Conservation (phyloP, 306 rosid species). For the Prunus mume region DNA sequence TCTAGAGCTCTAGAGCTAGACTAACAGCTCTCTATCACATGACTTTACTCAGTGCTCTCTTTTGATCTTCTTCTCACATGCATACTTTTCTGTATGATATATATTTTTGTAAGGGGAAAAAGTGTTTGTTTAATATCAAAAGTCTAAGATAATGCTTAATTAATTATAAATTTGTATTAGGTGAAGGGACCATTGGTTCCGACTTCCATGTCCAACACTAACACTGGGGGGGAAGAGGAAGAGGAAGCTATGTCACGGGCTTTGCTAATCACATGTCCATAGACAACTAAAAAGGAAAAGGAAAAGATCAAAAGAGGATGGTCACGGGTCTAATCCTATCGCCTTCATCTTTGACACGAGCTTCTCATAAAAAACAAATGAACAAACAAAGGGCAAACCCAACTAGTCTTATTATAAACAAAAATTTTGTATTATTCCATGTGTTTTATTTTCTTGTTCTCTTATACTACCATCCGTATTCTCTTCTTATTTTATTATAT, state of each 20-base stretch:
- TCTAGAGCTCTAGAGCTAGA: too few species aligned
- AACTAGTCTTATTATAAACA: background rate
- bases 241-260: conserved; percentile 6
- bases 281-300: background rate
- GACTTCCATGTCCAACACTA: background rate
- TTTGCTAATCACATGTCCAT: background rate
- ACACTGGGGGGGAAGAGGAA: background rate
- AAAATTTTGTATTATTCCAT: background rate
- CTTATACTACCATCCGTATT: conserved; percentile 1
- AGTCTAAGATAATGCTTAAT: too few species aligned
- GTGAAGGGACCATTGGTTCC: background rate
- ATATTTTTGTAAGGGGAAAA: too few species aligned
- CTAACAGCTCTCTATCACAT: too few species aligned
- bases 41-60: background rate
- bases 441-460: conserved; percentile 22
- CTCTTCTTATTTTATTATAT: conserved; percentile 1
- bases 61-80: background rate
- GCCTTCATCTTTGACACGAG: background rate
- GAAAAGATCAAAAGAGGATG: background rate
- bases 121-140: too few species aligned
- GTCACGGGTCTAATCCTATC: conserved; percentile 4
- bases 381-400: background rate
- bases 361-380: background rate
- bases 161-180: too few species aligned
- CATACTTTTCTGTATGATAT: background rate